These are phyloP conservation scores for Komagataea norvegica DNA, from an alignment of 1,139 yeast species.

Conservation along the genomic window DNA sequence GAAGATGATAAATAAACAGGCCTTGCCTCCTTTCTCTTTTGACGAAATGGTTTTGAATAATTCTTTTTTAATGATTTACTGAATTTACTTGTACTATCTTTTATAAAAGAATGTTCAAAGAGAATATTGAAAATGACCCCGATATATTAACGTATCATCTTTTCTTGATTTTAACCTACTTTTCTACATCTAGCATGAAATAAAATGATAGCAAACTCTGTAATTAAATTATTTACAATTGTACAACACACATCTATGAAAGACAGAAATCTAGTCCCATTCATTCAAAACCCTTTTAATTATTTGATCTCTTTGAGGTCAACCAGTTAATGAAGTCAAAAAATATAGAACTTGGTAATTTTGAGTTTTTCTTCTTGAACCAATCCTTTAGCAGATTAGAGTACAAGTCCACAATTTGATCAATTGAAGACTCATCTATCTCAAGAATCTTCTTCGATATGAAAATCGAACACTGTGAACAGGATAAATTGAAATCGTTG, in stretches of 20 bases:
- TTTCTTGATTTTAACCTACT: too few relatives aligned
- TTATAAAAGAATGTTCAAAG: too few relatives aligned
- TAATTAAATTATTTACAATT: background rate
- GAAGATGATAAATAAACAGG: background rate
- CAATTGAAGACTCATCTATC: slow-evolving; percentile 26
- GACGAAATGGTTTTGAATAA: too few relatives aligned
- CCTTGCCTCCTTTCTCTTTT: too few relatives aligned
- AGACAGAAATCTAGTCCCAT: too few relatives aligned
- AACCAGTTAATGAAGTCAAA: slow-evolving; percentile 82
- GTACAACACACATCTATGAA: too few relatives aligned
- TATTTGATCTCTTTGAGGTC: slow-evolving; percentile 35
- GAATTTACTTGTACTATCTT: too few relatives aligned
- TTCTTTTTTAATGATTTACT: too few relatives aligned
- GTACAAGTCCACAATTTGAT: slow-evolving; percentile 53
- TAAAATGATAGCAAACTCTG: background rate
- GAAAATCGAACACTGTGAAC: slow-evolving; percentile 43
- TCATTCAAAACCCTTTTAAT: background rate
- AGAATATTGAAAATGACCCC: too few relatives aligned
- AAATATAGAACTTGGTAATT: slow-evolving; percentile 58
- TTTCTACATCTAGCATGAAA: too few relatives aligned
- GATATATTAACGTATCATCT: too few relatives aligned
- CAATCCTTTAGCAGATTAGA: slow-evolving; percentile 52
- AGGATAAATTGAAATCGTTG: slow-evolving; percentile 23
- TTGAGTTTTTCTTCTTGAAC: slow-evolving; percentile 46
- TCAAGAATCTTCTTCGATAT: slow-evolving; percentile 51